Evolutionary conservation across 2,329 filamentous ascomycete genomes (phyloP), one percentile per base, ranked within the genome.

Genomic region (Pseudopithomyces maydicus): DNA sequence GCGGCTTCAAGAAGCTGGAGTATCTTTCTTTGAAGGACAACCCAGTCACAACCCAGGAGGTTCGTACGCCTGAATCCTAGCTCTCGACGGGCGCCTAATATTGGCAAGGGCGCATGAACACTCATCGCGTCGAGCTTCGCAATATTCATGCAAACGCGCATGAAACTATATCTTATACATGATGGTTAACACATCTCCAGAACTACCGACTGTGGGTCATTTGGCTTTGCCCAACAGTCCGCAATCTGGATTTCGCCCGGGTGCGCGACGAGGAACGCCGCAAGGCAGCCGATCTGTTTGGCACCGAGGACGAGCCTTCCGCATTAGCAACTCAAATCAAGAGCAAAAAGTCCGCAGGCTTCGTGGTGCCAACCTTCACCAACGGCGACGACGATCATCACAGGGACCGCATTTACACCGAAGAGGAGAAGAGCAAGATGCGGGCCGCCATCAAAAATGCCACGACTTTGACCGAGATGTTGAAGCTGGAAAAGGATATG

Each of bases 131-230:
- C n/a, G 35, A 29, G 33, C 41, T 17, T 44, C 17, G 4, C 47
- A n/a, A 33, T 32, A 36, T 35, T 20, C 7, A 41, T 38, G 29
- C 44, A 42, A 6, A 33, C 8, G 23, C 41, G 43, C 36, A 44
- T 15, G 36, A 22, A 29, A n/a, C 7, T n/a, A 1, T 20, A 23
- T 38, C 6, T 26, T 15, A n/a, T 26, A 38, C 33, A 29, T 29
- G 22, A 36, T 39, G 44, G 51, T 59, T 69, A 51, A 68, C 55
- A 20, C 35, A 42, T n/a, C 10, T 7, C 5, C 59, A 97, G 92
- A 82, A 97, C 78, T 99, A 98, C 80, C 89, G 95, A 52, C 89
- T 90, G 75, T 99, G 91, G 89, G 81, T 97, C 26, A 85, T 99
- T 58, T 97, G 91, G 90, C 86, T 89, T 61, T 91, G 90, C 73